These are phyloP conservation scores for Candida insectorum DNA, from an alignment of 805 yeast genomes.

Conservation along the genomic window DNA sequence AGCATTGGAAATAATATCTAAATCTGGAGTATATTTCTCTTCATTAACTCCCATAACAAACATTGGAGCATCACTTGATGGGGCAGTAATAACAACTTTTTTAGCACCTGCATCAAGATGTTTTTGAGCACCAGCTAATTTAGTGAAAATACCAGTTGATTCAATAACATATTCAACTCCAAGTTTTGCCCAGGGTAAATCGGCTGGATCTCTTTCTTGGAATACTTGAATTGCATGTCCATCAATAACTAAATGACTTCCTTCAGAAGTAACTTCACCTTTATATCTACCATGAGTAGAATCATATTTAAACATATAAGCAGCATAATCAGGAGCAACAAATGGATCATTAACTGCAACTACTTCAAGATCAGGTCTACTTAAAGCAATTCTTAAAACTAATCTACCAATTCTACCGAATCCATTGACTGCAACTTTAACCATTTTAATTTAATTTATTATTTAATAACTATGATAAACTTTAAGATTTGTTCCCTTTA, in stretches of 20 bases:
- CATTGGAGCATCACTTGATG: conserved; percentile 35
- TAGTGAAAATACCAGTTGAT: conserved; percentile 36
- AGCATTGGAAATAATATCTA: conserved; percentile 31
- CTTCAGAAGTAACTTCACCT: conserved; percentile 26
- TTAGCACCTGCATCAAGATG: conserved; percentile 36
- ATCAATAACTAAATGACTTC: conserved; percentile 22
- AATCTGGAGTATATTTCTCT: conserved; percentile 30
- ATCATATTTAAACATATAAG: conserved; percentile 36
- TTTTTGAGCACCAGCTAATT: conserved; percentile 32
- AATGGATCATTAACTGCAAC: conserved; percentile 34
- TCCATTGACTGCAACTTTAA: conserved; percentile 33
- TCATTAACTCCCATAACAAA: conserved; percentile 34
- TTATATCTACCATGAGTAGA: conserved; percentile 32
- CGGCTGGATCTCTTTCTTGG: conserved; percentile 33
- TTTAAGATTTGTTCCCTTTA: no score
- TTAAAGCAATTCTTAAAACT: conserved; percentile 30
- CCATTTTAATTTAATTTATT: conserved; percentile 13
- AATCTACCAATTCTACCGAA: conserved; percentile 36
- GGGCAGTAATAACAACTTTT: conserved; percentile 33
- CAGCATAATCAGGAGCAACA: conserved; percentile 32
- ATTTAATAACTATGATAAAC: background rate
- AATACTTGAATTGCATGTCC: conserved; percentile 25
- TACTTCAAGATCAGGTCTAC: conserved; percentile 29
- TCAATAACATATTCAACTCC: conserved; percentile 31
- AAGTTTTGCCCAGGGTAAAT: conserved; percentile 32